These are phyloP conservation scores for Apiospora arundinis DNA, from an alignment of 2,329 filamentous ascomycete genomes.

Conservation along the genomic window DNA sequence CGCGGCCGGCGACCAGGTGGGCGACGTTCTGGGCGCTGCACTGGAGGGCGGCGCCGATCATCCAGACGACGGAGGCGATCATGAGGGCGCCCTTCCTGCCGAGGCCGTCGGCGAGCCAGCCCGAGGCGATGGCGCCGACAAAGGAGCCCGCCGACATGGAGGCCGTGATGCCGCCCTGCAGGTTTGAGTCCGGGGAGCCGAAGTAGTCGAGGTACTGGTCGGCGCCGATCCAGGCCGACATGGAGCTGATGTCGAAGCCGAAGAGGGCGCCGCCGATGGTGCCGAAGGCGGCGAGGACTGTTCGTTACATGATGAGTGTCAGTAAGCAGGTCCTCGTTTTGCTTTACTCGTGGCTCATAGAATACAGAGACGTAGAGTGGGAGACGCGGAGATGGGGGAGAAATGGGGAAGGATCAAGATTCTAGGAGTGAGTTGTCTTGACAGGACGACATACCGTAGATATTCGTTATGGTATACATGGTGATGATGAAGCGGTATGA, in stretches of 20 bases:
- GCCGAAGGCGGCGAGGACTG: slow-evolving; percentile 47
- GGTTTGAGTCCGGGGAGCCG: slow-evolving; percentile 48
- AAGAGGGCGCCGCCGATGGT: slow-evolving; percentile 49
- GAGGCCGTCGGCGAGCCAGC: slow-evolving; percentile 51
- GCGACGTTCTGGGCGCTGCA: slow-evolving; percentile 62
- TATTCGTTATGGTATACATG: slow-evolving; percentile 47
- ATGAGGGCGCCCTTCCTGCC: slow-evolving; percentile 48
- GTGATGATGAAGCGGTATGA: slow-evolving; percentile 19
- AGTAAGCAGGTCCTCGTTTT: background rate
- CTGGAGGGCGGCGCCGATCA: slow-evolving; percentile 63
- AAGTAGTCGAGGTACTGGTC: slow-evolving; percentile 57
- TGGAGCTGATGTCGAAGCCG: slow-evolving; percentile 38
- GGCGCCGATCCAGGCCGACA: slow-evolving; percentile 55
- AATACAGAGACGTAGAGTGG: no score
- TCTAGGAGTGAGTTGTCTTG: no score
- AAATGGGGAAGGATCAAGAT: no score
- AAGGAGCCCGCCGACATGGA: slow-evolving; percentile 56
- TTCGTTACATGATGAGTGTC: background rate
- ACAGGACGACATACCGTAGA: slow-evolving; percentile 39
- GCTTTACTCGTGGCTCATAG: no score
- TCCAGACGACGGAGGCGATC: slow-evolving; percentile 51
- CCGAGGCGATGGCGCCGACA: slow-evolving; percentile 51
- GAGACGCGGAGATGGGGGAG: no score
- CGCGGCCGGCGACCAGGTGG: slow-evolving; percentile 56
- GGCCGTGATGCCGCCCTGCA: slow-evolving; percentile 56